A percentile compares a stretch with the other conserved stretches of the same genome.
Evolutionary conservation across 2,329 filamentous ascomycete genomes (phyloP).

Genomic region (Triangularia setosa): DNA sequence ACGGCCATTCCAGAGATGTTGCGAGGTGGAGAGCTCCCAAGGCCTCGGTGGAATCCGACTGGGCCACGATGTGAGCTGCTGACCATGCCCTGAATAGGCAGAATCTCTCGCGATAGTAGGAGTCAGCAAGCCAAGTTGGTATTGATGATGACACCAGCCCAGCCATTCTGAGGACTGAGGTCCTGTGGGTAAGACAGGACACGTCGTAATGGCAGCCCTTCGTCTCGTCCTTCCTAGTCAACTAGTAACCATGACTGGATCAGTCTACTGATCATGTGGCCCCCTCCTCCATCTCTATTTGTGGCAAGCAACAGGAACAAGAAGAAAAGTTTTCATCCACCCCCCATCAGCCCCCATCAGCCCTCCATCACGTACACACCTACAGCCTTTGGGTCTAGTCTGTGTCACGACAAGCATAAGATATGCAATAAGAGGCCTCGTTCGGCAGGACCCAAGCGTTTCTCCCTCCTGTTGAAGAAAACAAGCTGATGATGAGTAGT

Average conservation of each 20-base stretch:
- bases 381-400: not conserved
- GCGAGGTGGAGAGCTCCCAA: slow-evolving; percentile 3
- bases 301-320: not conserved
- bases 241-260: not conserved
- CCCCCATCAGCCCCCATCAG: no score
- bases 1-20: slow-evolving; percentile 5
- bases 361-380: not conserved
- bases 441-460: slow-evolving; percentile 10
- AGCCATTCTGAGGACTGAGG: not conserved
- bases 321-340: not conserved
- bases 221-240: not conserved
- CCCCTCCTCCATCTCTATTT: not conserved
- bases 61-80: slow-evolving; percentile 17
- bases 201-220: not conserved
- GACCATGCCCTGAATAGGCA: slow-evolving; percentile 21
- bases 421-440: slow-evolving; percentile 19
- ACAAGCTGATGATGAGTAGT: not conserved
- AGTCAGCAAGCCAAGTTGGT: not conserved
- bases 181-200: not conserved
- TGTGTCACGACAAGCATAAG: slow-evolving; percentile 13
- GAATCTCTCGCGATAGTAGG: slow-evolving; percentile 24
- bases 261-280: slow-evolving; percentile 3
- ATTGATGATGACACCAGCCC: slow-evolving; percentile 3
- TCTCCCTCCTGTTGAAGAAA: not conserved
- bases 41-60: slow-evolving; percentile 13